Percentiles rank a stretch among this genome's conserved stretches.
These are phyloP conservation scores for Neocucurbitaria cava DNA, from an alignment of 2,329 filamentous ascomycete genomes.

Conservation along the genomic window DNA sequence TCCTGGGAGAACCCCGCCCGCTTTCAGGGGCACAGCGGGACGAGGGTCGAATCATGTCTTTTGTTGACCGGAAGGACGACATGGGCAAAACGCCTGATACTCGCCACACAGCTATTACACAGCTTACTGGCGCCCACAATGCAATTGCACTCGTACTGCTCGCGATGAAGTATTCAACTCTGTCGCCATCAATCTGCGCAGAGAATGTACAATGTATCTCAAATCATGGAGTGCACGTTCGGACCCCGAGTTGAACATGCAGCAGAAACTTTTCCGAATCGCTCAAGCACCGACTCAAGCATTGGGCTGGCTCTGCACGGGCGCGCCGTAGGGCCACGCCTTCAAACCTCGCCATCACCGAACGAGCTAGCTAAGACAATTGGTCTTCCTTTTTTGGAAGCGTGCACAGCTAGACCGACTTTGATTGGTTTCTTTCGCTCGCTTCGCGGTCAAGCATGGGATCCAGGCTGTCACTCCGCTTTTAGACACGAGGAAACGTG, in stretches of 20 bases:
- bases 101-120: slow-evolving; percentile 10
- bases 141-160: not conserved
- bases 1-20: slow-evolving; percentile 30
- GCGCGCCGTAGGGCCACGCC: slow-evolving; percentile 28
- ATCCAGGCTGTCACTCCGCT: slow-evolving; percentile 39
- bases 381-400: slow-evolving; percentile 30
- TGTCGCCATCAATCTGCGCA: not conserved
- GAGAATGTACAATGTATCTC: not conserved
- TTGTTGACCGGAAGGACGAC: slow-evolving; percentile 12
- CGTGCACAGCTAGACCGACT: slow-evolving; percentile 14
- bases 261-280: slow-evolving; percentile 8
- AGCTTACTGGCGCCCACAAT: not conserved
- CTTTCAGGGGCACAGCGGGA: slow-evolving; percentile 29
- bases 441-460: slow-evolving; percentile 28
- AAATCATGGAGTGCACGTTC: no score
- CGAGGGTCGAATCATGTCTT: slow-evolving; percentile 31
- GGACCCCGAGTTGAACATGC: not conserved
- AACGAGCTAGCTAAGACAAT: slow-evolving; percentile 30
- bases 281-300: slow-evolving; percentile 9
- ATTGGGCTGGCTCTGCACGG: slow-evolving; percentile 26
- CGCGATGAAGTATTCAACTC: not conserved
- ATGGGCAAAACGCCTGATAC: slow-evolving; percentile 16
- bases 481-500: slow-evolving; percentile 42
- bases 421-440: slow-evolving; percentile 31
- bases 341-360: slow-evolving; percentile 24